Evolutionary conservation across 495 filamentous ascomycete genomes (phyloP).

Genomic region (Corynascus novoguineensis): DNA sequence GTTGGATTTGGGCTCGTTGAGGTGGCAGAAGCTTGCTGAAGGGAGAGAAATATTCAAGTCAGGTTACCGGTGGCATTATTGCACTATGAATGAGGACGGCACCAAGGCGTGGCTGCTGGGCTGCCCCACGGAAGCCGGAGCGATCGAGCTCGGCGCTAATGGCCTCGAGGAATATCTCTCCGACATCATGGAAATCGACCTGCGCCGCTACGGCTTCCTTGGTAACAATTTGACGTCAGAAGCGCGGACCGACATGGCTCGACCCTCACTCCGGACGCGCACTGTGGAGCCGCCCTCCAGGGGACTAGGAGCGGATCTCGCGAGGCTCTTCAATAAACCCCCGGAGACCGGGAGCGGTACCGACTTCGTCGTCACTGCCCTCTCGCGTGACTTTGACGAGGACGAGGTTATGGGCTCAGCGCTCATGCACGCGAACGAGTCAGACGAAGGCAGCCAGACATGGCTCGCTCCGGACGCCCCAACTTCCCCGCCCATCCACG

Average conservation of each 20-base stretch:
- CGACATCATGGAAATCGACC: conserved; percentile 85
- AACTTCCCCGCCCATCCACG: conserved; percentile 83
- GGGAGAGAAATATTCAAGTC: conserved; percentile 85
- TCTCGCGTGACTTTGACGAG: conserved; percentile 59
- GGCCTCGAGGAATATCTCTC: conserved; percentile 81
- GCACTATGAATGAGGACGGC: conserved; percentile 83
- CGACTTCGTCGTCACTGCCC: conserved; percentile 80
- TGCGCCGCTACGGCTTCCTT: conserved; percentile 76
- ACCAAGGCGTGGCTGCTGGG: conserved; percentile 97
- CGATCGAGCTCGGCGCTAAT: conserved; percentile 48
- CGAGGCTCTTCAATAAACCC: conserved; percentile 73
- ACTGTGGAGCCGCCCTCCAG: conserved; percentile 46
- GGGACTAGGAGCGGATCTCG: conserved; percentile 75
- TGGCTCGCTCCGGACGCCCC: conserved; percentile 58
- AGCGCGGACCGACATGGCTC: conserved; percentile 51
- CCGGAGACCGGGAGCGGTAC: conserved; percentile 74
- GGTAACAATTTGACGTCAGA: conserved; percentile 68
- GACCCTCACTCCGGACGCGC: conserved; percentile 39
- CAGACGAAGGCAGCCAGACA: conserved; percentile 43
- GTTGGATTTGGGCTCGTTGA: conserved; percentile 74
- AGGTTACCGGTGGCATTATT: conserved; percentile 95
- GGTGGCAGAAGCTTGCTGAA: conserved; percentile 91
- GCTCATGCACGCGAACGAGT: conserved; percentile 35
- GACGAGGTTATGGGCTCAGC: conserved; percentile 52
- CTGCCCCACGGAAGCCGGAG: conserved; percentile 62